Conservation (phyloP, 2,329 filamentous ascomycete genomes). For the Aspergillus phoenicis region DNA sequence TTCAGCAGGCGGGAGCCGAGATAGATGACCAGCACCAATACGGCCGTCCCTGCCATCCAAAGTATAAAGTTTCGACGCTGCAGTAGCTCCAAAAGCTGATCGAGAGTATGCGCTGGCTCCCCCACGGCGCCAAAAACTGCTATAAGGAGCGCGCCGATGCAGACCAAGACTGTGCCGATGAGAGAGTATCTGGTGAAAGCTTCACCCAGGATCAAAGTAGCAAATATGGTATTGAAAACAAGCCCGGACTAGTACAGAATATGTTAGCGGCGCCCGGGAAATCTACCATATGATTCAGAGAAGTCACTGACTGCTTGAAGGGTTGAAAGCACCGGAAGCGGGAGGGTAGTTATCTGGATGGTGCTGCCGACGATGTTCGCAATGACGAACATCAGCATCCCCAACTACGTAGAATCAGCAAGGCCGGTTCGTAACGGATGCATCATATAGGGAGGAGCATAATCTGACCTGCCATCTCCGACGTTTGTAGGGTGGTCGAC, state of each 20-base stretch:
- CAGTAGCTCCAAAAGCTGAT: conserved; percentile 77
- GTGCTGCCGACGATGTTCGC: conserved; percentile 93
- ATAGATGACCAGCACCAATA: conserved; percentile 72
- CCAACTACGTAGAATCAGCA: conserved; percentile 53
- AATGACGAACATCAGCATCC: conserved; percentile 95
- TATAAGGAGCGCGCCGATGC: conserved; percentile 84
- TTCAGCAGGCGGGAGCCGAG: conserved; percentile 55
- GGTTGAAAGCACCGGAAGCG: conserved; percentile 90
- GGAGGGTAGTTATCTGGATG: conserved; percentile 95
- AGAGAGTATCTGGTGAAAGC: conserved; percentile 94
- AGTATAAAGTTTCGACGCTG: conserved; percentile 73
- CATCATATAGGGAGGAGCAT: background rate
- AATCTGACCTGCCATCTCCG: conserved; percentile 78
- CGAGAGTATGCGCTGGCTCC: conserved; percentile 84
- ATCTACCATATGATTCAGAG: background rate
- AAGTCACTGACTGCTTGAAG: conserved; percentile 70
- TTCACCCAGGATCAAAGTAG: conserved; percentile 86
- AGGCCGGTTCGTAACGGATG: background rate
- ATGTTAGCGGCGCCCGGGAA: conserved; percentile 15
- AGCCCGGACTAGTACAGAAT: conserved; percentile 67
- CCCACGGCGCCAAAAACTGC: conserved; percentile 92
- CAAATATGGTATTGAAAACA: conserved; percentile 98
- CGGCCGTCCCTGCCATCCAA: conserved; percentile 82
- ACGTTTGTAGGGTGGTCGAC: conserved; percentile 83
- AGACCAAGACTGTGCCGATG: conserved; percentile 84